Percentiles rank a stretch among this genome's conserved stretches.
phyloP scores from a whole-genome alignment of 139 green algal species.

The Chlorella sp. region DNA sequence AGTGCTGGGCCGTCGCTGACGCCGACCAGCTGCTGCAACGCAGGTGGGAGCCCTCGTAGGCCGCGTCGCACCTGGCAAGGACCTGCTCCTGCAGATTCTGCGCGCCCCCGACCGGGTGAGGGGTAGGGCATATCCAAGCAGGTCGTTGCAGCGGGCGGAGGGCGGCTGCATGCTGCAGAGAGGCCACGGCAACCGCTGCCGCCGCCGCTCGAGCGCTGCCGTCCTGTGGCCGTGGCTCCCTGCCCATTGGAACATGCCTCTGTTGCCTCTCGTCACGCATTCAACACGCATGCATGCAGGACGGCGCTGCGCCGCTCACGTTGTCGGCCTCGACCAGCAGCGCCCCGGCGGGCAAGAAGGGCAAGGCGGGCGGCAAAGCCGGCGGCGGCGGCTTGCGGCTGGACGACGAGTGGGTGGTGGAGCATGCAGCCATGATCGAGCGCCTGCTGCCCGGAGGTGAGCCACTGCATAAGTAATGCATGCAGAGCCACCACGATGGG shows the following conservation, averaged over 20 bases:
- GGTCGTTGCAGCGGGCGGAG: neutral
- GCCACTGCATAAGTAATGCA: no score
- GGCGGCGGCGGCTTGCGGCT: constrained; percentile 34
- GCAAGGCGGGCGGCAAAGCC: neutral
- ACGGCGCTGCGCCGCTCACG: neutral
- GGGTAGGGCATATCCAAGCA: neutral
- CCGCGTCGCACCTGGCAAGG: constrained; percentile 18
- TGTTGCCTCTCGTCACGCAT: neutral
- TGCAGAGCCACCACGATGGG: no score
- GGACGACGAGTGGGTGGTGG: constrained; percentile 60
- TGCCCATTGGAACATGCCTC: no score
- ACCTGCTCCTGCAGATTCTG: constrained; percentile 30
- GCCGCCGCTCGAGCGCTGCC: neutral
- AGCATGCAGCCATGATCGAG: constrained; percentile 62
- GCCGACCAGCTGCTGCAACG: neutral
- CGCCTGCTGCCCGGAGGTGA: constrained; percentile 66
- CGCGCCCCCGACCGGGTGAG: constrained; percentile 19
- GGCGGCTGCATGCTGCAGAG: neutral
- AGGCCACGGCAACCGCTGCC: neutral
- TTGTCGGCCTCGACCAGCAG: neutral
- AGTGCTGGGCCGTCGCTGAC: no score
- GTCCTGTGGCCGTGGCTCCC: no score
- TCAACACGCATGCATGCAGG: neutral
- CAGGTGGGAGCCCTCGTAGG: constrained; percentile 43
- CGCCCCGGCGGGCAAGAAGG: constrained; percentile 10